Conservation (phyloP, 768 basidiomycete species). For the Erythrobasidium yunnanense region DNA sequence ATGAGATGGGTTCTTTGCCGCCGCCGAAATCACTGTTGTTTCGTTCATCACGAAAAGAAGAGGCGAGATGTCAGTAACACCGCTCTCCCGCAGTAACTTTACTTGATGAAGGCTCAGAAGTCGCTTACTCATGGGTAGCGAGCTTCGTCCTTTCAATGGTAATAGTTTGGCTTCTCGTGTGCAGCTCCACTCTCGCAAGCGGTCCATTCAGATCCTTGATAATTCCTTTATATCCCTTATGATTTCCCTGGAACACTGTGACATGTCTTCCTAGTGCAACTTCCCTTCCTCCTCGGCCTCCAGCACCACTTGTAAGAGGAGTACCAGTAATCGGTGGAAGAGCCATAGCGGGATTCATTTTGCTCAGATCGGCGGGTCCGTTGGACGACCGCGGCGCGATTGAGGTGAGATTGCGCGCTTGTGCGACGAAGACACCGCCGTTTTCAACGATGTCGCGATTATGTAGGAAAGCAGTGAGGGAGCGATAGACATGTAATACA, state of each 20-base stretch:
- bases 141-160: slow-evolving; percentile 47
- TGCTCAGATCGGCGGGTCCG: slow-evolving; percentile 67
- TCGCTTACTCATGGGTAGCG: too few species aligned
- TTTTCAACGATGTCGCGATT: slow-evolving; percentile 84
- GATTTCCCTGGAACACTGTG: slow-evolving; percentile 68
- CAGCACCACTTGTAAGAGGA: slow-evolving; percentile 16
- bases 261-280: slow-evolving; percentile 53
- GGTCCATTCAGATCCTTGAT: slow-evolving; percentile 91
- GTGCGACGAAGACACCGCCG: slow-evolving; percentile 86
- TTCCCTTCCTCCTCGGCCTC: slow-evolving; percentile 26
- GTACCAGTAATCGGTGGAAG: too few species aligned
- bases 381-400: slow-evolving; percentile 64
- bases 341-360: slow-evolving; percentile 58
- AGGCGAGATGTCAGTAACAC: too few species aligned
- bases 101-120: too few species aligned
- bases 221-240: slow-evolving; percentile 79
- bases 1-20: too few species aligned
- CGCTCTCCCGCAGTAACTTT: too few species aligned
- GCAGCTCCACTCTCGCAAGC: slow-evolving; percentile 77
- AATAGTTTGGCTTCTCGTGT: slow-evolving; percentile 76
- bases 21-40: too few species aligned
- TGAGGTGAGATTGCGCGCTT: slow-evolving; percentile 68
- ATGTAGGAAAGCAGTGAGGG: slow-evolving; percentile 84
- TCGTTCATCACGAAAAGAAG: too few species aligned
- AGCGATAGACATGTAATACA: slow-evolving; percentile 86